phyloP scores from a whole-genome alignment of 768 basidiomycete genomes.

The Tulasnella sp. region DNA sequence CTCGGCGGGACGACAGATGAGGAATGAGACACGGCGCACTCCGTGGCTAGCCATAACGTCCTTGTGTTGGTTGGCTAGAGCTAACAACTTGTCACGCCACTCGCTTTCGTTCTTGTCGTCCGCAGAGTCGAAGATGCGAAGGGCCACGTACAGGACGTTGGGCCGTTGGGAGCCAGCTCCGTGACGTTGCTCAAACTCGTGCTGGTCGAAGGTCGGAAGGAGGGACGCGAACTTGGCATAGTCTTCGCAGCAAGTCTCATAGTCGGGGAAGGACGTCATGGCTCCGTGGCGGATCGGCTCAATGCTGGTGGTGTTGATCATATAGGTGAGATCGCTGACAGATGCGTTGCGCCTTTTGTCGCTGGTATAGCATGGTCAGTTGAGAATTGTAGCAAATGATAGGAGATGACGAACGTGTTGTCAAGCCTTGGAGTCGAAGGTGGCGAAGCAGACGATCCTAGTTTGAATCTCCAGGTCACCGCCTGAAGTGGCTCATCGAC shows the following conservation, averaged over 20 bases:
- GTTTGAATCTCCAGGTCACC: conserved; percentile 91
- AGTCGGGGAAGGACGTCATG: conserved; percentile 79
- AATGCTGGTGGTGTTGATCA: conserved; percentile 64
- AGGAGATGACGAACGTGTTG: conserved; percentile 15
- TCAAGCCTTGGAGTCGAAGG: conserved; percentile 66
- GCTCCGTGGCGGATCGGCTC: conserved; percentile 87
- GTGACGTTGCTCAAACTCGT: conserved; percentile 65
- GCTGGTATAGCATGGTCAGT: conserved; percentile 24
- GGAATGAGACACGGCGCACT: conserved; percentile 82
- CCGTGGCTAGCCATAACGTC: conserved; percentile 58
- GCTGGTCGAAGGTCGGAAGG: conserved; percentile 61
- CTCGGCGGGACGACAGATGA: conserved; percentile 81
- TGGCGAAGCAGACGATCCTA: conserved; percentile 77
- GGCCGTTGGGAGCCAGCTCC: conserved; percentile 63
- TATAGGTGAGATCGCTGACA: conserved; percentile 89
- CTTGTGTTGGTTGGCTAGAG: conserved; percentile 59
- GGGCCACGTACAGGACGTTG: conserved; percentile 88
- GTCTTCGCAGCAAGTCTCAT: conserved; percentile 54
- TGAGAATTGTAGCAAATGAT: not conserved
- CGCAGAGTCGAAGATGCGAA: conserved; percentile 73
- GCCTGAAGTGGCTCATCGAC: conserved; percentile 67
- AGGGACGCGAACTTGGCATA: conserved; percentile 61
- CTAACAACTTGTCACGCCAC: conserved; percentile 61
- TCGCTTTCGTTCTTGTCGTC: conserved; percentile 67
- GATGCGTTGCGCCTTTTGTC: conserved; percentile 74